phyloP scores from a whole-genome alignment of 441 rosid genomes.

The Corymbia calophylla region DNA sequence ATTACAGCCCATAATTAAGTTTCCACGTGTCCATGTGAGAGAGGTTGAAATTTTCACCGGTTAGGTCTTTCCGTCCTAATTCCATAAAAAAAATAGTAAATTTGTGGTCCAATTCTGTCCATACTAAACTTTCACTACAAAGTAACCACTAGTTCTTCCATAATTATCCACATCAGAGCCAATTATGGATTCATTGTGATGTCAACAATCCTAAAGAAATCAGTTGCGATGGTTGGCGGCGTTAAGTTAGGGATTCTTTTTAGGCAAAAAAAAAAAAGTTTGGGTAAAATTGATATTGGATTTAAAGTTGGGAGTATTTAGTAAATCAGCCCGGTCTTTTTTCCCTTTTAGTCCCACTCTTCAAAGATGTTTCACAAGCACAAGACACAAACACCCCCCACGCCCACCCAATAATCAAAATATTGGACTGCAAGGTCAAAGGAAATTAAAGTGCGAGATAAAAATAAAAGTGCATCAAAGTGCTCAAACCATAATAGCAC shows the following conservation, averaged over 20 bases:
- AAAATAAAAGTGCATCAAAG: background rate
- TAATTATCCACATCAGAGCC: background rate
- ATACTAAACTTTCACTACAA: accelerated
- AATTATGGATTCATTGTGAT: background rate
- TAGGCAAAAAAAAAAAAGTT: too few species aligned
- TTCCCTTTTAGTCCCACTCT: too few species aligned
- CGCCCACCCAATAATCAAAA: background rate
- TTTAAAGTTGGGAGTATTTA: background rate
- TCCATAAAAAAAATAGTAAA: background rate
- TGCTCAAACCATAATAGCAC: background rate
- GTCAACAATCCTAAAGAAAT: background rate
- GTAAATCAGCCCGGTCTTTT: too few species aligned
- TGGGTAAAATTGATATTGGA: background rate
- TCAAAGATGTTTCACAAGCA: background rate
- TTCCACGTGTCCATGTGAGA: background rate
- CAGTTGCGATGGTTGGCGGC: background rate
- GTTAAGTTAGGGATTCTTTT: too few species aligned
- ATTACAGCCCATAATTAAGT: background rate
- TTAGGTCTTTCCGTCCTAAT: background rate
- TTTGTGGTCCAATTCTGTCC: background rate
- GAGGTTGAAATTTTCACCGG: background rate
- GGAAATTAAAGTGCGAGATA: background rate
- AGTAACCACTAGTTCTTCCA: background rate
- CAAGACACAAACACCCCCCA: too few species aligned
- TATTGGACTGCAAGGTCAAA: background rate